Base-by-base conservation (phyloP, 2,329 filamentous ascomycete species). In the Cercospora sp. region DNA sequence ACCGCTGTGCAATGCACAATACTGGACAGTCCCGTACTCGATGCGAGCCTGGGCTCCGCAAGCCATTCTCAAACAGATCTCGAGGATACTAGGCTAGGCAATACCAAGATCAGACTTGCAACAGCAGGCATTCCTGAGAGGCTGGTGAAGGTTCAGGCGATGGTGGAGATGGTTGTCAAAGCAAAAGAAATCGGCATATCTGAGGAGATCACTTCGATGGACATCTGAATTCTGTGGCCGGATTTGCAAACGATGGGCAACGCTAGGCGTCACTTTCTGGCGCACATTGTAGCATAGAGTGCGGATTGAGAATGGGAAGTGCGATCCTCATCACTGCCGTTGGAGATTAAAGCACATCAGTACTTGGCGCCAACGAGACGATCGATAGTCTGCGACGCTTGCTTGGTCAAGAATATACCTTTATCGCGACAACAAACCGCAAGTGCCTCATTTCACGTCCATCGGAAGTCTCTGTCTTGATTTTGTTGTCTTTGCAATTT, bases 1-100 rank as follows among this genome's bases (percentile, higher is more conserved):
- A 61, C 64, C 16, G 64, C 64, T 4, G 59, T 66, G 9, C 57
- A 62, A 32, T 66, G 57, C 57, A 61, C 64, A 43, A 34, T 66
- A 28, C 43, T 66, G 18, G 37, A 66, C n/a, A 62, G 21, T 21
- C 58, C 51, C 2, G 32, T 53, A 16, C 26, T 21, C n/a, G 45
- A 49, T 28, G 18, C 37, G 40, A 43, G 13, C 8, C 21, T 32
- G 26, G 5, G 4, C 1, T n/a, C 26, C 16, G 16, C 24, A 1
- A 58, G 13, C 1, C 58, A 40, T 6, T 21, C n/a, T 18, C 40
- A 53, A 21, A 32, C 43, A 40, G 58, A 62, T 18, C 45, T 55
- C 37, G 57, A 66, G 26, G 45, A 62, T 26, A 66, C 57, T 30
- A 66, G 32, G 64, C 40, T 61, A 16, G 64, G 57, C 3, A 49